Evolutionary conservation across 2,329 filamentous ascomycete genomes (phyloP).

Genomic region (Arthrocladium fulminans): DNA sequence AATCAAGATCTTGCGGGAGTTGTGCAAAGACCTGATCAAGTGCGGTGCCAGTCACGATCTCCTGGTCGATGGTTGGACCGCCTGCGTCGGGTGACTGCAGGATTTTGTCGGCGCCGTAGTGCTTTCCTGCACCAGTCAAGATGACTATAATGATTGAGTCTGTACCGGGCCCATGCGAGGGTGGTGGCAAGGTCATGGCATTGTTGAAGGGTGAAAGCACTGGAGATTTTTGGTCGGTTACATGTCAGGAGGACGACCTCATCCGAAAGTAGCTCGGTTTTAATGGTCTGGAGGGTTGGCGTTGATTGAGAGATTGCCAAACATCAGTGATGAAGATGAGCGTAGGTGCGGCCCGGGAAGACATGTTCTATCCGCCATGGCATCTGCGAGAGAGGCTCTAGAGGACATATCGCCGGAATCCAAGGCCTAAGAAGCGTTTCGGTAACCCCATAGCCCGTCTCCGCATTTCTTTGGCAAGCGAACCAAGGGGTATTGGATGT

Average conservation of each 20-base stretch:
- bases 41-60: not conserved
- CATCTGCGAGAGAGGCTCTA: not conserved
- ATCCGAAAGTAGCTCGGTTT: not conserved
- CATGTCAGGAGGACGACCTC: not conserved
- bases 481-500: not conserved
- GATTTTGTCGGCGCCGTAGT: slow-evolving; percentile 3
- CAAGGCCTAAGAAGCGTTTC: not conserved
- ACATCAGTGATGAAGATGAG: not conserved
- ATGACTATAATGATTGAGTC: not conserved
- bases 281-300: slow-evolving; percentile 2
- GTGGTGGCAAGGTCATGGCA: not conserved
- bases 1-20: not conserved
- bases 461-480: not conserved
- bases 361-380: not conserved
- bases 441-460: not conserved
- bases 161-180: not conserved
- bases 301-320: not conserved
- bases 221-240: slow-evolving; percentile 2
- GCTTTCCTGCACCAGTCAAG: slow-evolving; percentile 2
- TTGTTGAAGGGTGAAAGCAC: slow-evolving; percentile 3
- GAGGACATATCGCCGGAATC: not conserved
- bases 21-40: not conserved
- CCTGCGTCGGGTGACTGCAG: not conserved
- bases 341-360: not conserved
- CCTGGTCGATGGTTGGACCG: slow-evolving; percentile 3